Conservation (phyloP, 1,284 basidiomycete species). For the Omphalotus olearius region DNA sequence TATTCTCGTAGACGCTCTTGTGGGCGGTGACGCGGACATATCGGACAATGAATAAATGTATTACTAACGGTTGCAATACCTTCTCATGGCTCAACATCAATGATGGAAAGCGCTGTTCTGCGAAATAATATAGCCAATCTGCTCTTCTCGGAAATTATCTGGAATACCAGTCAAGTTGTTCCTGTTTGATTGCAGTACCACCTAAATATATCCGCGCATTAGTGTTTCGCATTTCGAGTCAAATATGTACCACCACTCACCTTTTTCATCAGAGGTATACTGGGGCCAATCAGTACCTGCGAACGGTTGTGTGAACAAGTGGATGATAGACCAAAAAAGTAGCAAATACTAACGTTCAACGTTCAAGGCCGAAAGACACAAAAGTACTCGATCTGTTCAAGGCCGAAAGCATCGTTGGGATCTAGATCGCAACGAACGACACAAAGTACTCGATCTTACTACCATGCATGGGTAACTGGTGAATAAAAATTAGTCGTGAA, state of each 20-base stretch:
- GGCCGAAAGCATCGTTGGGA: constrained; percentile 46
- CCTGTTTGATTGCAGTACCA: constrained; percentile 18
- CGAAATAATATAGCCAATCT: constrained; percentile 20
- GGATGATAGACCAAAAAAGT: no score
- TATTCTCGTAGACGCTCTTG: no score
- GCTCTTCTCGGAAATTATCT: constrained; percentile 19
- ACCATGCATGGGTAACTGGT: no score
- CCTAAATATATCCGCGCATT: neutral
- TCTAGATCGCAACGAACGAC: constrained; percentile 22
- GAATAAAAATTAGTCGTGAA: no score
- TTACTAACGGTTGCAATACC: no score
- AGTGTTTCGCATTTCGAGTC: neutral
- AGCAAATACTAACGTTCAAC: no score
- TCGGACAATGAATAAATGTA: no score
- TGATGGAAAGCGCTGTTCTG: neutral
- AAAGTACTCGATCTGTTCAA: constrained; percentile 13
- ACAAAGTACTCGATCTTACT: constrained; percentile 4
- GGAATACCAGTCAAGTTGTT: constrained; percentile 19
- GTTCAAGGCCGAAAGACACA: no score
- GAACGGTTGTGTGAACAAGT: neutral
- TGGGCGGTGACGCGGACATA: no score
- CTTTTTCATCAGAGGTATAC: constrained; percentile 25
- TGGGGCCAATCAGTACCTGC: constrained; percentile 33
- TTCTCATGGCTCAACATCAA: no score
- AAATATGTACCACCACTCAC: constrained; percentile 9